Conservation (phyloP, 1,139 yeast species). For the Nakaseomyces nivariensis region DNA sequence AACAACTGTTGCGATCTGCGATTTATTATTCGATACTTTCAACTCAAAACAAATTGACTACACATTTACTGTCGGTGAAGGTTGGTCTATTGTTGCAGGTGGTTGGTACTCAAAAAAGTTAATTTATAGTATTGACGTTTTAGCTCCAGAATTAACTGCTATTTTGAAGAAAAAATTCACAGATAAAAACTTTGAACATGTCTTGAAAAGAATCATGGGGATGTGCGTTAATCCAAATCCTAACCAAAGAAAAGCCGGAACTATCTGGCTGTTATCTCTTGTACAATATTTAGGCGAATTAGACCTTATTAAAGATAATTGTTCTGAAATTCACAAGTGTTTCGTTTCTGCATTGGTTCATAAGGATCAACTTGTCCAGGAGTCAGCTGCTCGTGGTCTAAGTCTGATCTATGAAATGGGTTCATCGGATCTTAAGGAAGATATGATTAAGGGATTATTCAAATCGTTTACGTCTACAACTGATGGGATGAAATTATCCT, state of each 20-base stretch:
- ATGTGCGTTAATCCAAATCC: slow-evolving; percentile 46
- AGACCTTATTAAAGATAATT: slow-evolving; percentile 28
- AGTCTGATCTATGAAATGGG: slow-evolving; percentile 76
- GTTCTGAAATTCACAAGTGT: slow-evolving; percentile 47
- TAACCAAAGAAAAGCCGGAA: slow-evolving; percentile 59
- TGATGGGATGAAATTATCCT: slow-evolving; percentile 18
- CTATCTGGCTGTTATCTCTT: slow-evolving; percentile 77
- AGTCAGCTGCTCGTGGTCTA: slow-evolving; percentile 83
- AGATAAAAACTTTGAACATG: neutral
- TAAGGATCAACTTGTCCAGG: slow-evolving; percentile 77
- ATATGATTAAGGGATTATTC: slow-evolving; percentile 64
- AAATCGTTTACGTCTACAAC: slow-evolving; percentile 54
- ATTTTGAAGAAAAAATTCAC: slow-evolving; percentile 12
- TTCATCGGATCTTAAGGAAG: slow-evolving; percentile 55
- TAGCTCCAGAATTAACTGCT: slow-evolving; percentile 4
- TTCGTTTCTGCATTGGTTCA: slow-evolving; percentile 72
- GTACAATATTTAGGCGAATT: slow-evolving; percentile 62
- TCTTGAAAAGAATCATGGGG: neutral
- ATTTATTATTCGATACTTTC: slow-evolving; percentile 47
- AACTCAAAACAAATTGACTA: slow-evolving; percentile 62
- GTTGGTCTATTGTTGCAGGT: slow-evolving; percentile 55
- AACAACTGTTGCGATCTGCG: slow-evolving; percentile 33
- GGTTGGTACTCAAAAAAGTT: slow-evolving; percentile 69
- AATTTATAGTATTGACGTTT: slow-evolving; percentile 42
- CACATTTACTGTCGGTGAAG: slow-evolving; percentile 77